phyloP scores from a whole-genome alignment of 164 flowering plant species.

The Macadamia integrifolia region DNA sequence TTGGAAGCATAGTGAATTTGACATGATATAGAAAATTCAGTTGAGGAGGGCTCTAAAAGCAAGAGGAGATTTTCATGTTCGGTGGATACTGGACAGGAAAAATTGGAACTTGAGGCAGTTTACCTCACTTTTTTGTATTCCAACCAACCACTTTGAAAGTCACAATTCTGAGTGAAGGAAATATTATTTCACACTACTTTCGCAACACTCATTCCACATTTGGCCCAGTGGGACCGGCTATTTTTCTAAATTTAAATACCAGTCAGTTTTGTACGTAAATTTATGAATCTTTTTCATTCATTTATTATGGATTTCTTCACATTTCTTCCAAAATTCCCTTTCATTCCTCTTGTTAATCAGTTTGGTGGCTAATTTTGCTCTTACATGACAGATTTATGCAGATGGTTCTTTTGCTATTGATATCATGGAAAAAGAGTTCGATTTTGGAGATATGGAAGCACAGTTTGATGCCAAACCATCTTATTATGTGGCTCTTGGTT shows the following conservation, averaged over 20 bases:
- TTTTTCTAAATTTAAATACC: not conserved
- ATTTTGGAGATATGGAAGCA: conserved; percentile 18
- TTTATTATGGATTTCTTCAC: not conserved
- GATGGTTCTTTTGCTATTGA: conserved; percentile 32
- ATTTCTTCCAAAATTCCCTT: not conserved
- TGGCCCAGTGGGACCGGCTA: not conserved
- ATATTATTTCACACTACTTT: too few relatives aligned
- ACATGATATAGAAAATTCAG: too few relatives aligned
- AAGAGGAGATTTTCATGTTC: too few relatives aligned
- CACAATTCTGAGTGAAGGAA: too few relatives aligned
- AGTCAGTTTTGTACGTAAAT: too few relatives aligned
- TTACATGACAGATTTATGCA: conserved; percentile 28
- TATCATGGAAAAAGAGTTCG: conserved; percentile 16
- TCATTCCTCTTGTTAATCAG: not conserved
- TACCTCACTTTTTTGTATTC: too few relatives aligned
- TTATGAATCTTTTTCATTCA: too few relatives aligned
- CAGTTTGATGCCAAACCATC: conserved; percentile 33
- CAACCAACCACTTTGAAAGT: too few relatives aligned
- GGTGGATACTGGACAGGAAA: too few relatives aligned
- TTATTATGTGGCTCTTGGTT: conserved; percentile 86
- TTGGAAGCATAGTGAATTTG: too few relatives aligned
- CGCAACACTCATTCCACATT: not conserved
- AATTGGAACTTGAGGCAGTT: too few relatives aligned
- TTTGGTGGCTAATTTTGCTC: not conserved
- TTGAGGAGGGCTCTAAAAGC: too few relatives aligned